These are phyloP conservation scores for Pelargonium exstipulatum DNA, from an alignment of 441 rosid species.

Conservation along the genomic window DNA sequence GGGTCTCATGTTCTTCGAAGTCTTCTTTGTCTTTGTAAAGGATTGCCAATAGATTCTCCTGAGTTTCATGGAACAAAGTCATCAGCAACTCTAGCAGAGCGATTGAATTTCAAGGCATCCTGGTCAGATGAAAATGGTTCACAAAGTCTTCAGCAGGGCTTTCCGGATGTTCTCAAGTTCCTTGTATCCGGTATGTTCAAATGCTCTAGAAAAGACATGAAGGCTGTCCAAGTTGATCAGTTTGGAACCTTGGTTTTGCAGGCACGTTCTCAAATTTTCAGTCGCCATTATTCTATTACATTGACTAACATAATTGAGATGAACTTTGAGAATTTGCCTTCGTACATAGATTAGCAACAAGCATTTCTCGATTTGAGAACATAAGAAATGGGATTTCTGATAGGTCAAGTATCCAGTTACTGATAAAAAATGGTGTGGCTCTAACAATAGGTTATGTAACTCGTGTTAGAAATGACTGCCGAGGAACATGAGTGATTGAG, in stretches of 20 bases:
- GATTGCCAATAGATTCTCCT: constrained; percentile 65
- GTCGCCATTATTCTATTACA: background rate
- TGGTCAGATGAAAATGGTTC: constrained; percentile 27
- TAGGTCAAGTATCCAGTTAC: too few species aligned
- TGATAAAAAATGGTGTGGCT: too few species aligned
- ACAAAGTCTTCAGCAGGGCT: constrained; percentile 41
- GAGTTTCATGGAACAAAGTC: constrained; percentile 65
- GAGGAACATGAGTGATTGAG: too few species aligned
- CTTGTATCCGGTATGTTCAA: constrained; percentile 60
- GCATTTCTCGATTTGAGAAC: background rate
- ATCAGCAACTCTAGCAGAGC: constrained; percentile 50
- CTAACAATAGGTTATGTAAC: too few species aligned
- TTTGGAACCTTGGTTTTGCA: constrained; percentile 81
- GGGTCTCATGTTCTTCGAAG: constrained; percentile 91
- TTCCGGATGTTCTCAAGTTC: constrained; percentile 52
- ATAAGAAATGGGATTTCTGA: background rate
- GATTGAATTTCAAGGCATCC: constrained; percentile 56
- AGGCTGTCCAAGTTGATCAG: constrained; percentile 56
- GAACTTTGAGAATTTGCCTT: too few species aligned
- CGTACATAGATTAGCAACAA: too few species aligned
- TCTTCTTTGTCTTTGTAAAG: constrained; percentile 64
- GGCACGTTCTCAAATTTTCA: constrained; percentile 36
- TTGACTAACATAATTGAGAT: constrained; percentile 6
- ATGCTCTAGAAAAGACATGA: constrained; percentile 40
- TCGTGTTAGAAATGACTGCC: too few species aligned